Evolutionary conservation across 352 stramenopile species (phyloP), one percentile per base, ranked within the genome.

Genomic region (Phytophthora syringae): DNA sequence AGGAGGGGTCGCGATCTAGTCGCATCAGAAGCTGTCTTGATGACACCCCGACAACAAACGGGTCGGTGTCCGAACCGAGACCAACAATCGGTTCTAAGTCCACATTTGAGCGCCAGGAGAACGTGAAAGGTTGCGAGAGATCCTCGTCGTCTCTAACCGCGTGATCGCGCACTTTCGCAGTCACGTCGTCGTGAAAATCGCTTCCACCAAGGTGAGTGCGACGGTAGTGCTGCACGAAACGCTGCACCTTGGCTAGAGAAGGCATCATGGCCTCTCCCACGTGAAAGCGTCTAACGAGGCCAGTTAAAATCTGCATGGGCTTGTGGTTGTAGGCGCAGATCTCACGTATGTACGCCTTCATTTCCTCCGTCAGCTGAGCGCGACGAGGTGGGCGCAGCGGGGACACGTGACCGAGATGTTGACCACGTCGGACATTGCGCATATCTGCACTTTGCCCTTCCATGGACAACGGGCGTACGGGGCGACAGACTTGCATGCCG

Each of bases 271-370:
- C 22, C 11, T 40, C 40, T 0, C 5, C 42, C 2, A 60, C 27
- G 45, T 50, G 40, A 15, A 67, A 60, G 21, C 30, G 12, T 4
- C 50, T 28, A n/a, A 43, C 25, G n/a, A 60, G 36, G 11, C 37
- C 48, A 7, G 36, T 44, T 30, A 30, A 59, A 22, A 55, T 60
- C 4, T 21, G 28, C 42, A 60, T 52, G 16, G 28, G 21, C 16
- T 66, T 66, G 28, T 53, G 48, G 49, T 59, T 59, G 40, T 66
- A 58, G 24, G 48, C 45, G 15, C 47, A 45, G 39, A 59, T 59
- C 2, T 54, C 58, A 12, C 48, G 27, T 9, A n/a, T 12, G 28
- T 56, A 42, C 6, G 12, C 36, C 24, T 64, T 64, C 24, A 51
- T 56, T 40, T 42, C 22, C 7, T 55, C 44, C 7, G 44, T 51